phyloP scores from a whole-genome alignment of 2,329 filamentous ascomycete species.

The Zelopaecilomyces penicillatus region DNA sequence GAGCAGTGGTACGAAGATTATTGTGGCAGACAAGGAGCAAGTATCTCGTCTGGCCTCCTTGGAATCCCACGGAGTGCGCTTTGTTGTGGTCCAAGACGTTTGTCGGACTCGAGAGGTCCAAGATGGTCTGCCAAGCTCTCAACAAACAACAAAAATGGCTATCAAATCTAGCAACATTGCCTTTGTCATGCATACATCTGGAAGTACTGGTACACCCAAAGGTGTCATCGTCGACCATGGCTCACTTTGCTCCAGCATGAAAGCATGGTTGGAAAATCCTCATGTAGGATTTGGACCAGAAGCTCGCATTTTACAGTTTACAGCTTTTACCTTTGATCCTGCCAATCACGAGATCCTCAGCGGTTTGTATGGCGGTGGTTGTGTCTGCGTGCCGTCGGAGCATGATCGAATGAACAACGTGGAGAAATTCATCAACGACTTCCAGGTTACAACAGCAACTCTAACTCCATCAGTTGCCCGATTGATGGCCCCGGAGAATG shows the following conservation, averaged over 20 bases:
- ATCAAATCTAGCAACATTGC: not conserved
- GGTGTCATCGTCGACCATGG: not conserved
- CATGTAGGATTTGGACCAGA: not conserved
- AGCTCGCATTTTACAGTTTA: not conserved
- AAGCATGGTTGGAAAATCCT: not conserved
- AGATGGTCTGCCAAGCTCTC: too few relatives aligned
- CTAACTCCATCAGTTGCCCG: slow-evolving; percentile 2
- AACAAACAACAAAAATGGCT: too few relatives aligned
- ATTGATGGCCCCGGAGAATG: slow-evolving; percentile 1
- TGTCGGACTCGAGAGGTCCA: too few relatives aligned
- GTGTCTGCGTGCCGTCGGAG: slow-evolving; percentile 8
- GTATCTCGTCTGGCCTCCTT: too few relatives aligned
- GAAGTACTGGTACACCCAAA: not conserved
- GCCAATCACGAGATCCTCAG: not conserved
- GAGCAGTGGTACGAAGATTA: too few relatives aligned
- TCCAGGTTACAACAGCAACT: not conserved
- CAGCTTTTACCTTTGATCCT: not conserved
- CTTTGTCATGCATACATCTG: not conserved
- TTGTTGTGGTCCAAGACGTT: too few relatives aligned
- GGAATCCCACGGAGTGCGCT: too few relatives aligned
- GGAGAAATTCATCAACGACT: not conserved
- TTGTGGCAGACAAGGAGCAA: too few relatives aligned
- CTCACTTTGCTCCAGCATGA: not conserved
- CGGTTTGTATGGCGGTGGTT: not conserved
- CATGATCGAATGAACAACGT: slow-evolving; percentile 2